phyloP scores from a whole-genome alignment of 345 rosid genomes.

The Pistacia atlantica region DNA sequence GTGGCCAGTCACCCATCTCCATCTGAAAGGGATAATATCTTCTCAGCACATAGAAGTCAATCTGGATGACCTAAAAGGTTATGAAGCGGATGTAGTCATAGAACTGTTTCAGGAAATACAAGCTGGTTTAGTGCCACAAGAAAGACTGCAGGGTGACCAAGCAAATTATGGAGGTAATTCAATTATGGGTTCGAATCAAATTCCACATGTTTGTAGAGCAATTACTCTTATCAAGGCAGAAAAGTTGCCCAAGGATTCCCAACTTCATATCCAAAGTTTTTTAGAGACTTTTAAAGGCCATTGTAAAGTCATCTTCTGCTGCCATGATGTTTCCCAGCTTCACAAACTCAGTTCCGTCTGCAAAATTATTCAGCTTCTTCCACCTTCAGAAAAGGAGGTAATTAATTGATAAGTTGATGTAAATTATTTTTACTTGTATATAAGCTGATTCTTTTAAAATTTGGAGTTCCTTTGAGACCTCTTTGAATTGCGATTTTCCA shows the following conservation, averaged over 20 bases:
- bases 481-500: neutral
- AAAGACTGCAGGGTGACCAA: neutral
- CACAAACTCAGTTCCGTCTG: slow-evolving; percentile 18
- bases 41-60: slow-evolving; percentile 17
- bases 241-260: slow-evolving; percentile 12
- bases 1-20: neutral
- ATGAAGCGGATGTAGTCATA: slow-evolving; percentile 11
- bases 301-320: slow-evolving; percentile 23
- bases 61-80: neutral
- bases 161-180: slow-evolving; percentile 1
- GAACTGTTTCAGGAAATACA: slow-evolving; percentile 8
- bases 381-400: slow-evolving; percentile 20
- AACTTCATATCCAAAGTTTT: slow-evolving; percentile 4
- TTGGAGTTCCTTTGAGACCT: neutral
- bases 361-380: slow-evolving; percentile 16
- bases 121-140: neutral
- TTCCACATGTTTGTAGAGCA: slow-evolving; percentile 5
- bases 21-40: neutral
- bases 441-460: neutral
- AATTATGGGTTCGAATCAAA: neutral
- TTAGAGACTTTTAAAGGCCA: slow-evolving; percentile 2
- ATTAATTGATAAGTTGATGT: neutral
- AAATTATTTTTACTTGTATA: neutral
- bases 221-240: slow-evolving; percentile 13
- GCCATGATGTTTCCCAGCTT: slow-evolving; percentile 16